Evolutionary conservation across 345 rosid genomes (phyloP).

Genomic region (Sonneratia alba): DNA sequence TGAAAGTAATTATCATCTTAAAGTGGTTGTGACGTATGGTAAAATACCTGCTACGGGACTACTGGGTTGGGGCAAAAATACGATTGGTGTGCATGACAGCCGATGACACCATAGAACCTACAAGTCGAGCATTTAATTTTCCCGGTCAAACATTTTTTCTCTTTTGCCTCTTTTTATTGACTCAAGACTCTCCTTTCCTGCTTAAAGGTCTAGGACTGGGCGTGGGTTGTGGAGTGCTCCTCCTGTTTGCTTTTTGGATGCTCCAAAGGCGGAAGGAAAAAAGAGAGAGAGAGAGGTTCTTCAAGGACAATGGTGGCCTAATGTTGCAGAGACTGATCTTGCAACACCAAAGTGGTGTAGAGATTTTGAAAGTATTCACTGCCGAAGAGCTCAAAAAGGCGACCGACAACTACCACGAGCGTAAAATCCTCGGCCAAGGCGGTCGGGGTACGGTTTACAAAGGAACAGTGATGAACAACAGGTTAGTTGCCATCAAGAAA

Average conservation of each 20-base stretch:
- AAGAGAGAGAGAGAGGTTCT: too few relatives aligned
- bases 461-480: conserved; percentile 26
- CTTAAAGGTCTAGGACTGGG: conserved; percentile 2
- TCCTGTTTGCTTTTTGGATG: neutral
- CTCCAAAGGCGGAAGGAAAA: conserved; percentile 11
- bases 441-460: conserved; percentile 39
- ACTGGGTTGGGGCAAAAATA: too few relatives aligned
- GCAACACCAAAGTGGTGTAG: conserved; percentile 1
- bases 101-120: too few relatives aligned
- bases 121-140: too few relatives aligned
- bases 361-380: conserved; percentile 16
- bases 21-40: too few relatives aligned
- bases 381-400: conserved; percentile 31
- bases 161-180: too few relatives aligned
- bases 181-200: too few relatives aligned
- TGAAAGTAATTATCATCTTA: too few relatives aligned
- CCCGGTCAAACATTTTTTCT: too few relatives aligned
- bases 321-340: conserved; percentile 17
- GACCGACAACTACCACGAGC: conserved; percentile 24
- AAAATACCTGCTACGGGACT: too few relatives aligned
- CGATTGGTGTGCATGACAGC: too few relatives aligned
- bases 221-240: neutral
- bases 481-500: conserved; percentile 34
- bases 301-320: too few relatives aligned
- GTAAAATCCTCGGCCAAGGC: conserved; percentile 27